Base-by-base conservation (phyloP, 305 asterid genomes). In the Striga hermonthica region DNA sequence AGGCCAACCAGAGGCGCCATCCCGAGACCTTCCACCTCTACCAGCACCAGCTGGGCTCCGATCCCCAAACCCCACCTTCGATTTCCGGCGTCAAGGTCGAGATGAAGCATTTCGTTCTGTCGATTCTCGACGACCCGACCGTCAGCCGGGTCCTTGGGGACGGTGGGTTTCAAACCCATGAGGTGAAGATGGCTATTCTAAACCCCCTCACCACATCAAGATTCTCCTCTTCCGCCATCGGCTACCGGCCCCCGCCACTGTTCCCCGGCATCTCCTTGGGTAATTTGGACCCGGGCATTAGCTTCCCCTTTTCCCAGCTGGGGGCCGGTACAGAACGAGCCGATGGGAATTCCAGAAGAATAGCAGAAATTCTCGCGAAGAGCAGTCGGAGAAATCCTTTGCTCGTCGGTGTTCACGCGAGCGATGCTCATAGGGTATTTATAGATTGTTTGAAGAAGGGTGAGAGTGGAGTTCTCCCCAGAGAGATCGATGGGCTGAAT, bases 71-170 rank as follows among this genome's bases (percentile, higher is more conserved):
- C 14, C 12, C 54, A 9, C 70, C 86, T 9, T 82, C 93, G 58
- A 83, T 86, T 76, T 86, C 89, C 4, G 78, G 82, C 1, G 87
- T 91, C 45, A 91, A 80, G 62, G 96, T 91, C 57, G 97, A 91
- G 76, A 53, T 90, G 70, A 87, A 84, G 89, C 87, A 86, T 78
- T 88, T 93, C 73, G 70, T 90, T 4, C 60, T 85, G 7, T 90
- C 98, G 11, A 84, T 93, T 60, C 72, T 93, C 65, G 98, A 93
- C 82, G 98, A 93, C 76, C 98, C 98, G 75, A 80, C 75, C 64
- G 97, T 93, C 15, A 90, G 94, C 57, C 82, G 96, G 67, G 97
- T 93, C 14, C 83, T 93, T 45, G 90, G 82, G 6, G 98, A 93
- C 65, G 97, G 96, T 13, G 96, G 97, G 15, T 93, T 87, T 38